phyloP scores from a whole-genome alignment of 2,329 filamentous ascomycete genomes.

The Fusarium sp. region DNA sequence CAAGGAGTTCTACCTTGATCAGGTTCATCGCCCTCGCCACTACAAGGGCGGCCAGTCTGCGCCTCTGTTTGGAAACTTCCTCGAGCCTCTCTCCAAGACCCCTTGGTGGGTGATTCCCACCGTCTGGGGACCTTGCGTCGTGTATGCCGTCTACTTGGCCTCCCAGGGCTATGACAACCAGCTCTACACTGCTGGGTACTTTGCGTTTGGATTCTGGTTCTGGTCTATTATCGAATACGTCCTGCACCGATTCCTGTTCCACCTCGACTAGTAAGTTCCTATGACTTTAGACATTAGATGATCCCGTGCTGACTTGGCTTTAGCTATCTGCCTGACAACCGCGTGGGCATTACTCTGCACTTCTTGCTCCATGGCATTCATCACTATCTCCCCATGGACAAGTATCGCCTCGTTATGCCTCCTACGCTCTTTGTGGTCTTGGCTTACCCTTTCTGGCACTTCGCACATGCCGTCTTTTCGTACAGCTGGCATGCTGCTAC shows the following conservation, averaged over 20 bases:
- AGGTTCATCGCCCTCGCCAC: slow-evolving; percentile 94
- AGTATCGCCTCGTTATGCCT: slow-evolving; percentile 96
- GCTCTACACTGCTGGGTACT: slow-evolving; percentile 69
- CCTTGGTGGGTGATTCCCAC: slow-evolving; percentile 92
- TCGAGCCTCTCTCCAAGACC: slow-evolving; percentile 97
- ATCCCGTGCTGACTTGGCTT: slow-evolving; percentile 44
- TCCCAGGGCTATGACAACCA: slow-evolving; percentile 67
- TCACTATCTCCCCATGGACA: slow-evolving; percentile 99
- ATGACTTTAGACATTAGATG: background rate
- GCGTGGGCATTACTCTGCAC: slow-evolving; percentile 85
- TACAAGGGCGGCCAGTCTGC: slow-evolving; percentile 95
- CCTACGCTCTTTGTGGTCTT: slow-evolving; percentile 87
- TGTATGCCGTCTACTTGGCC: slow-evolving; percentile 78
- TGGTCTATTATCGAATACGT: slow-evolving; percentile 94
- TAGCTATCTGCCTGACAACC: slow-evolving; percentile 91
- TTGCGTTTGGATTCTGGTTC: slow-evolving; percentile 76
- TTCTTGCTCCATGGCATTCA: slow-evolving; percentile 97
- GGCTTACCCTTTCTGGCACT: slow-evolving; percentile 90
- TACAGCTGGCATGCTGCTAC: slow-evolving; percentile 87
- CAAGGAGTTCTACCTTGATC: slow-evolving; percentile 97
- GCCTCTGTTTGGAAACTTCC: slow-evolving; percentile 95
- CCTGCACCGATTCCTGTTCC: slow-evolving; percentile 91
- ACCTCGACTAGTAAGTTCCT: slow-evolving; percentile 83
- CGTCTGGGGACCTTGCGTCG: slow-evolving; percentile 85
- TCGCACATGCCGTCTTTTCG: slow-evolving; percentile 85